Percentiles rank a stretch among this genome's conserved stretches.
phyloP scores from a whole-genome alignment of 2,329 filamentous ascomycete genomes.

The Penicillium occitanis region DNA sequence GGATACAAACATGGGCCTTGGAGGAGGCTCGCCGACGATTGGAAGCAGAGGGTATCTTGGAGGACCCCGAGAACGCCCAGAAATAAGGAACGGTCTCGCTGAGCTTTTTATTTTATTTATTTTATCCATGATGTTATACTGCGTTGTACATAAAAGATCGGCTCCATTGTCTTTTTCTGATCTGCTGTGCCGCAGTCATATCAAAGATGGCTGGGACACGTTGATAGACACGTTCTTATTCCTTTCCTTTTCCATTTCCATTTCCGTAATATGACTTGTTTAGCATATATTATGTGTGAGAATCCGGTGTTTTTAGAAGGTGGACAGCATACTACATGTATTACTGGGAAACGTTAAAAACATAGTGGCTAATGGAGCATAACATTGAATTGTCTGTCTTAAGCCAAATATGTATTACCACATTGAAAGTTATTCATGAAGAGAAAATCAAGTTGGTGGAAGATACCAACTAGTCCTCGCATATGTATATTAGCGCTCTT shows the following conservation, averaged over 20 bases:
- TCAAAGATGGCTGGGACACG: slow-evolving; percentile 28
- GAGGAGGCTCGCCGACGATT: slow-evolving; percentile 94
- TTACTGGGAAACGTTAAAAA: neutral
- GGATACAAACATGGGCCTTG: slow-evolving; percentile 98
- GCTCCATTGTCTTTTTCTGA: slow-evolving; percentile 30
- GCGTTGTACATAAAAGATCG: slow-evolving; percentile 45
- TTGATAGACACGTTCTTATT: slow-evolving; percentile 38
- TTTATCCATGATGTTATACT: slow-evolving; percentile 30
- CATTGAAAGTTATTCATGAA: neutral
- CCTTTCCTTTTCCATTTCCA: slow-evolving; percentile 28
- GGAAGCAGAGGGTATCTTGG: slow-evolving; percentile 91
- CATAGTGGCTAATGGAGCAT: neutral
- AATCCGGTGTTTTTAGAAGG: neutral
- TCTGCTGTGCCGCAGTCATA: slow-evolving; percentile 30
- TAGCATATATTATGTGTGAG: slow-evolving; percentile 4
- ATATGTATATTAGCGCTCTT: neutral
- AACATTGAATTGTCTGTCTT: neutral
- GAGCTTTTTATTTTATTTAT: slow-evolving; percentile 18
- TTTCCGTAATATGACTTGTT: slow-evolving; percentile 15
- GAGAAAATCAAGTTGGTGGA: neutral
- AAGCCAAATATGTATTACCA: neutral
- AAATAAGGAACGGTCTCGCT: slow-evolving; percentile 47
- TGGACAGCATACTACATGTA: neutral
- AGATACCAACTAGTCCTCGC: neutral
- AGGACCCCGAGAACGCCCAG: slow-evolving; percentile 65